Percentiles rank a stretch among this genome's conserved stretches.
phyloP scores from a whole-genome alignment of 2,329 filamentous ascomycete genomes.

The Cladosporium sp. region DNA sequence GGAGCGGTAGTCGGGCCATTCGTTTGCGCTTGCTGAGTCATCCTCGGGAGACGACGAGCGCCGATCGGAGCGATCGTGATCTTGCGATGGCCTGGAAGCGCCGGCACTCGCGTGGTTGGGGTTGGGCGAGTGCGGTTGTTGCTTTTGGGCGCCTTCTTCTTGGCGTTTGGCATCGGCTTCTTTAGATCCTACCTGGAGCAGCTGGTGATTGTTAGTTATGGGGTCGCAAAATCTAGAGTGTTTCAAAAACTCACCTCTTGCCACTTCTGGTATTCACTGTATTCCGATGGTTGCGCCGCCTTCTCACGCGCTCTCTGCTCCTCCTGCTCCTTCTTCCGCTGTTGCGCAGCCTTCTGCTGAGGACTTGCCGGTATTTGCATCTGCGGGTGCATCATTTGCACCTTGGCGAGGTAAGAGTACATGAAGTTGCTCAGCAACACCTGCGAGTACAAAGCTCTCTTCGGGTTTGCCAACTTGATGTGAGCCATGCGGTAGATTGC shows the following conservation, averaged over 20 bases:
- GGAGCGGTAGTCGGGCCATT: slow-evolving; percentile 22
- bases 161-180: slow-evolving; percentile 19
- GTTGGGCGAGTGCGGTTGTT: slow-evolving; percentile 10
- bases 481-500: slow-evolving; percentile 99
- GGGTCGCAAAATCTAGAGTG: neutral
- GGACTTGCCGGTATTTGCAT: slow-evolving; percentile 80
- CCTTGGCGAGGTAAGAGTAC: slow-evolving; percentile 98
- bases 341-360: slow-evolving; percentile 40
- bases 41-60: slow-evolving; percentile 9
- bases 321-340: slow-evolving; percentile 32
- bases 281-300: slow-evolving; percentile 35
- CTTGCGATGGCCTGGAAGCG: slow-evolving; percentile 1
- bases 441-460: slow-evolving; percentile 87
- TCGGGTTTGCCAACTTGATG: slow-evolving; percentile 97
- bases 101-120: slow-evolving; percentile 4
- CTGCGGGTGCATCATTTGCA: slow-evolving; percentile 97
- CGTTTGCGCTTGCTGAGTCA: neutral
- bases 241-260: slow-evolving; percentile 39
- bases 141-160: slow-evolving; percentile 9
- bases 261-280: slow-evolving; percentile 41
- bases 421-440: slow-evolving; percentile 98
- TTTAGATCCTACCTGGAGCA: slow-evolving; percentile 19
- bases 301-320: slow-evolving; percentile 24
- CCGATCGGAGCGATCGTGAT: slow-evolving; percentile 1
- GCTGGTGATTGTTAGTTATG: slow-evolving; percentile 5